Base-by-base conservation (phyloP, 768 basidiomycete species). In the Boletus bicolor region DNA sequence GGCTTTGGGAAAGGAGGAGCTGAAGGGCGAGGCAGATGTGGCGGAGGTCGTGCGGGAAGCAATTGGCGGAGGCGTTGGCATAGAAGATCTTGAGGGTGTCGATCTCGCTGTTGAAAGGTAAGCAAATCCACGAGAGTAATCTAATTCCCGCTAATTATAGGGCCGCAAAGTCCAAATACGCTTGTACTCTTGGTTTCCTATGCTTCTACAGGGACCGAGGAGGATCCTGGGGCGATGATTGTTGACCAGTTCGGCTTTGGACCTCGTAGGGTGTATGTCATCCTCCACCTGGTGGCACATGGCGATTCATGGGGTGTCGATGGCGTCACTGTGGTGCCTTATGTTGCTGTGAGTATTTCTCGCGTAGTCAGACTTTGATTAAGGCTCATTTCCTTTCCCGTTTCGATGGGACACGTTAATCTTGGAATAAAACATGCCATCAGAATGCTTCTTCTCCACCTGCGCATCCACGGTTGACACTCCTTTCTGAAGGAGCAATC, bases 401-500 rank as follows among this genome's bases (percentile, higher is more conserved):
- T 28, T 53, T 49, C 10, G 21, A 32, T 30, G 32, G 7, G 21
- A 9, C 14, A 17, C 21, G 9, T 24, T 7, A 5, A 36, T 49
- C 30, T 34, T 42, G 45, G 14, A 38, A 12, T 37, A 3, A 34
- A 34, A 44, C 34, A 12, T 41, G 4, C 17, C 2, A 39, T 34
- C 56, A 89, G 89, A 87, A 82, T 21, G 81, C 82, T 32, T 76
- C 78, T 55, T 86, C 84, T 38, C 85, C 86, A 1, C 87, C 87
- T 1, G 82, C 84, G 57, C 88, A 89, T 64, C 86, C 89, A 37
- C 79, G 85, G 44, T 77, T 91, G 51, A 81, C 82, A 51, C 74
- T 84, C 17, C 70, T 88, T 24, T 72, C 76, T n/a, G 76, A 76
- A n/a, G 88, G 86, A 19, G 74, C 78, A 21, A 64, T 89, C 9